Percentiles rank a stretch among this genome's conserved stretches.
phyloP scores from a whole-genome alignment of 2,329 filamentous ascomycete genomes.

The Emergomyces pasteurianus region DNA sequence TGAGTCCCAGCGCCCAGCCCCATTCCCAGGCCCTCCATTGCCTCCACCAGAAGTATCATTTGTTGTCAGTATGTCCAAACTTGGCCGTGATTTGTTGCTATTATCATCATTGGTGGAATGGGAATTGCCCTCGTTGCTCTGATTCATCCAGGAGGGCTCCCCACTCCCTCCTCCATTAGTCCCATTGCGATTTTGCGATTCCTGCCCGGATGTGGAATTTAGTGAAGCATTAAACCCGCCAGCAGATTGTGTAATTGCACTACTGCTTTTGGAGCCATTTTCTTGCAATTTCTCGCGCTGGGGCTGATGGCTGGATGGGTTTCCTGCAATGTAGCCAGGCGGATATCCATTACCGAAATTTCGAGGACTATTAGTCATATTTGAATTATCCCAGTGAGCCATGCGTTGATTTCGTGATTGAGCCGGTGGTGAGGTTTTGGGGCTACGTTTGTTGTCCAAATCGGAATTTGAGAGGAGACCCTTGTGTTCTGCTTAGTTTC shows the following conservation, averaged over 20 bases:
- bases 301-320: neutral
- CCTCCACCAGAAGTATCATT: neutral
- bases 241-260: neutral
- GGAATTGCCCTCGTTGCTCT: neutral
- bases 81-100: neutral
- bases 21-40: neutral
- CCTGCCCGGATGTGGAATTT: neutral
- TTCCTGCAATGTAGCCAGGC: neutral
- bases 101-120: neutral
- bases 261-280: too few relatives aligned
- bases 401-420: neutral
- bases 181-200: neutral
- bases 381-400: neutral
- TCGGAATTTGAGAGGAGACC: neutral
- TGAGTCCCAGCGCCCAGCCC: neutral
- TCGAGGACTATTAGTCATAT: neutral
- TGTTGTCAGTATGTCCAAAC: neutral
- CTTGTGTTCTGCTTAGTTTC: neutral
- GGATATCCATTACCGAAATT: neutral
- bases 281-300: neutral
- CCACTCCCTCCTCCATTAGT: neutral
- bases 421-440: neutral
- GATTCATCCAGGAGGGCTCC: neutral
- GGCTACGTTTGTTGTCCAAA: neutral
- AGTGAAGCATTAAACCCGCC: neutral